These are phyloP conservation scores for Epithemia pelagica DNA, from an alignment of 108 stramenopile genomes.

Conservation along the genomic window DNA sequence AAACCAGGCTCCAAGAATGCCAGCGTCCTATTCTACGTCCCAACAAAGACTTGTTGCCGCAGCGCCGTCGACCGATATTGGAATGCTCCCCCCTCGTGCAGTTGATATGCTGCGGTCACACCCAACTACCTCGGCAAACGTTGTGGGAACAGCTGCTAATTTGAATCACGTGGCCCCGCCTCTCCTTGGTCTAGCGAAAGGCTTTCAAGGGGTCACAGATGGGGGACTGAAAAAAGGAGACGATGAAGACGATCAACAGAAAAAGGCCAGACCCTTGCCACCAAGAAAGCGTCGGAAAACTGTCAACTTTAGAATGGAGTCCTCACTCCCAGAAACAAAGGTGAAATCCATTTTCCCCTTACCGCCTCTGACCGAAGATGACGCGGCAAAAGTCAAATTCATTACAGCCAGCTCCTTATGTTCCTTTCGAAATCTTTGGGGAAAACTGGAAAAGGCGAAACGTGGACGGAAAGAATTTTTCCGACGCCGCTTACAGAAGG, in stretches of 20 bases:
- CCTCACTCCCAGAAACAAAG: background rate
- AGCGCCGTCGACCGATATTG: background rate
- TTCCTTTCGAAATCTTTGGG: background rate
- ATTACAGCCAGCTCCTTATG: background rate
- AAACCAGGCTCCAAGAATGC: background rate
- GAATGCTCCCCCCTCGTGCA: background rate
- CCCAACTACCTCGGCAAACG: background rate
- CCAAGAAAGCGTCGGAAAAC: background rate
- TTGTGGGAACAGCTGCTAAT: background rate
- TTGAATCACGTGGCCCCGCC: background rate
- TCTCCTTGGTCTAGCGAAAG: background rate
- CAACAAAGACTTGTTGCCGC: background rate
- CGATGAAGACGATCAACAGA: background rate
- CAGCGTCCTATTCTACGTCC: background rate
- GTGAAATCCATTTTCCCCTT: background rate
- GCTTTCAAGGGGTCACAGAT: background rate
- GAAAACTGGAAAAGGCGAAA: background rate
- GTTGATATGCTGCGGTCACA: background rate
- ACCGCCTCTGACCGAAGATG: background rate
- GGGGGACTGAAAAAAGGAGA: background rate
- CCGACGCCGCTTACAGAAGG: background rate
- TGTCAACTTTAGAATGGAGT: background rate
- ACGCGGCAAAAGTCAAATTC: background rate
- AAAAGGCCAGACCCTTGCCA: background rate
- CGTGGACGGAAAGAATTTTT: background rate